Evolutionary conservation across 768 basidiomycete species (phyloP).

Genomic region (Tricholoma furcatifolium): DNA sequence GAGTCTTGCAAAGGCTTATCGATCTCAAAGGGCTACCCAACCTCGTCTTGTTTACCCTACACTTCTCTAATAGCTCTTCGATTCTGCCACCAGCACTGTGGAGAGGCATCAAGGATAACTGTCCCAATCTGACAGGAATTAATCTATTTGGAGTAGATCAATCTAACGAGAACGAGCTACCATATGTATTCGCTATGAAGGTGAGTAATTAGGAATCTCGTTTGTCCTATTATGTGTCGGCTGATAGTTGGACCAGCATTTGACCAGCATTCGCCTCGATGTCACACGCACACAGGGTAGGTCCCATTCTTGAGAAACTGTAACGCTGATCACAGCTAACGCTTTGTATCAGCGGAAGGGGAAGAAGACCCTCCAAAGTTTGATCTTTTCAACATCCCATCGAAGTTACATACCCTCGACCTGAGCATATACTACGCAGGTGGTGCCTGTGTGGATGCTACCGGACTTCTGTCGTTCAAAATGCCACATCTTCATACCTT

Average conservation of each 20-base stretch:
- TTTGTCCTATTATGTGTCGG: background rate
- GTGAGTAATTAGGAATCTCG: background rate
- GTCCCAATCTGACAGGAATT: background rate
- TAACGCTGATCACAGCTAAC: background rate
- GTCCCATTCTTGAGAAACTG: background rate
- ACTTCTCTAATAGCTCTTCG: background rate
- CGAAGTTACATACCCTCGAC: slow-evolving; percentile 4
- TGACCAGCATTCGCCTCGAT: slow-evolving; percentile 1
- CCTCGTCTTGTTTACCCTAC: background rate
- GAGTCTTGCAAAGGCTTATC: background rate
- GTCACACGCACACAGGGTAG: background rate
- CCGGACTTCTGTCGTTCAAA: background rate
- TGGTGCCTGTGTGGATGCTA: background rate
- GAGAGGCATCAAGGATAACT: background rate
- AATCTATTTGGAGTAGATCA: too few relatives aligned
- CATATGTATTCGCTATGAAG: slow-evolving; percentile 4
- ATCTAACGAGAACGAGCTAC: too few relatives aligned
- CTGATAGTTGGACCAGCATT: background rate
- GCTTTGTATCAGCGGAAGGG: background rate
- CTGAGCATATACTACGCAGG: background rate
- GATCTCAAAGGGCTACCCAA: background rate
- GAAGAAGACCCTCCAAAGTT: background rate
- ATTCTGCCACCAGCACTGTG: background rate
- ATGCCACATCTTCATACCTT: background rate
- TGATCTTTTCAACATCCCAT: slow-evolving; percentile 2